phyloP scores from a whole-genome alignment of 2,329 filamentous ascomycete species.

The Alternaria ethzedia region DNA sequence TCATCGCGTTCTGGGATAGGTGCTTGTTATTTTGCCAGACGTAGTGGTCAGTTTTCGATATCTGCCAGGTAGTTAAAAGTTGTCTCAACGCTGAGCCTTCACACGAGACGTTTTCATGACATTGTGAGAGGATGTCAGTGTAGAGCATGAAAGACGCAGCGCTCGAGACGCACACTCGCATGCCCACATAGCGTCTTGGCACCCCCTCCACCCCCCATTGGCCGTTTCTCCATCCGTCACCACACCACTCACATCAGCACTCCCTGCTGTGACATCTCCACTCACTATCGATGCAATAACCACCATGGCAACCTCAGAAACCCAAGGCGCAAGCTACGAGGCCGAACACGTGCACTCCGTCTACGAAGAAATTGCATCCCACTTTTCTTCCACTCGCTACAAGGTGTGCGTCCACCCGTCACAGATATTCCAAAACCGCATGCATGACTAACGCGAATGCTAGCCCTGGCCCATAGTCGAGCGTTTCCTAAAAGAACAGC shows the following conservation, averaged over 20 bases:
- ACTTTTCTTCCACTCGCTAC: constrained; percentile 81
- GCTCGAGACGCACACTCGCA: background rate
- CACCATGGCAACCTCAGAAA: constrained; percentile 27
- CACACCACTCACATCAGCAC: background rate
- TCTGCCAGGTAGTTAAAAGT: background rate
- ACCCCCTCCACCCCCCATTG: constrained; percentile 11
- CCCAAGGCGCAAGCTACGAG: constrained; percentile 70
- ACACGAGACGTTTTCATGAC: background rate
- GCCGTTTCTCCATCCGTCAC: background rate
- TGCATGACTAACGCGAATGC: constrained; percentile 23
- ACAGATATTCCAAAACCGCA: background rate
- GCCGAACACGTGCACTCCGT: constrained; percentile 86
- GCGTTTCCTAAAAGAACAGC: constrained; percentile 71
- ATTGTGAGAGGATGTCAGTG: background rate
- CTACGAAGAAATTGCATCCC: constrained; percentile 84
- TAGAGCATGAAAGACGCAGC: background rate
- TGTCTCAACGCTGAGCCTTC: background rate
- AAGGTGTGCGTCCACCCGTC: constrained; percentile 58
- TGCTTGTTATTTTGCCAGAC: background rate
- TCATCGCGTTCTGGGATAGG: background rate
- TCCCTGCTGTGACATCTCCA: background rate
- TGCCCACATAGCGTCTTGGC: constrained; percentile 6
- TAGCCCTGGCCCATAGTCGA: constrained; percentile 92
- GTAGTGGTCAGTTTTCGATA: background rate
- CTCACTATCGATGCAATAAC: background rate